Evolutionary conservation across 139 green algal genomes (phyloP), one percentile per base, ranked within the genome.

Genomic region (Zygnema cylindricum): DNA sequence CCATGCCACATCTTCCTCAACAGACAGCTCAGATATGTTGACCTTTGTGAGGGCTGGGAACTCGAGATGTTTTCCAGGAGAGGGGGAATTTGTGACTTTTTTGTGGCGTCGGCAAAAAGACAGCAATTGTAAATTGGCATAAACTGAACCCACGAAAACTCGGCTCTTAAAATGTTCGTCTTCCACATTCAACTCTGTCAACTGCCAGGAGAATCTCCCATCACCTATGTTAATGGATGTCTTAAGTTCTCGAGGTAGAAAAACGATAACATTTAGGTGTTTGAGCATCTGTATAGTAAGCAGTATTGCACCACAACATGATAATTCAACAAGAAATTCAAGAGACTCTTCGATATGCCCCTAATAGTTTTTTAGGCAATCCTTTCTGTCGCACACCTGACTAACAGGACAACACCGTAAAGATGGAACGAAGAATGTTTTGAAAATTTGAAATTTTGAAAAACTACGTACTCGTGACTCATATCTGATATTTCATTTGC

Each of bases 71-170:
- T n/a, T 7, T 23, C 21, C 38, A 43, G 16, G 36, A 16, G 36
- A 79, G 11, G 11, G 21, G 11, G 71, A 79, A 43, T 40, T 63
- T 63, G 49, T 16, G 16, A 16, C 7, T 63, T 79, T 79, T 25
- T 79, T 49, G 40, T 79, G 77, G 77, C 57, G 43, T 41, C 77
- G 77, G 36, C 77, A 77, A 39, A 49, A 41, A 49, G 39, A 39
- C 82, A 81, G 3, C 7, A 39, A 82, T 38, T 85, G 25, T 3
- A 35, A 79, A 43, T 43, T 79, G 3, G 7, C 36, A 41, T 41
- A 54, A 43, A 43, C 71, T 40, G 71, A 79, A 7, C 71, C 36
- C 16, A 7, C 7, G 71, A 43, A 41, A n/a, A 7, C 36, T 79
- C 21, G 71, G 16, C 71, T 3, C 3, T 16, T 79, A 40, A 7